Evolutionary conservation across 2,329 filamentous ascomycete genomes (phyloP).

Genomic region (Cryphonectria parasitica): DNA sequence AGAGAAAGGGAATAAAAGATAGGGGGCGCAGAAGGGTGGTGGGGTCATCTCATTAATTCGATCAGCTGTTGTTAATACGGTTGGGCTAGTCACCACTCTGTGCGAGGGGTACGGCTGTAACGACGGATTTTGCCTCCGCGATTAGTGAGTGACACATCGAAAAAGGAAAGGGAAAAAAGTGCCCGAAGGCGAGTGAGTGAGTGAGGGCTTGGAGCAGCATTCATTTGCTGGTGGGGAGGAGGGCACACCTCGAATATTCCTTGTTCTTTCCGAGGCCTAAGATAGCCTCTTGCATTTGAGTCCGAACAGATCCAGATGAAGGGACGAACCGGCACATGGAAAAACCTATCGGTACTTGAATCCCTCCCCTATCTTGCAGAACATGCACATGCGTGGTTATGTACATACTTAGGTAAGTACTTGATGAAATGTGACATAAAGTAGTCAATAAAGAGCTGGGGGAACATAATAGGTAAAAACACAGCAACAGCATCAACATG

Average conservation of each 20-base stretch:
- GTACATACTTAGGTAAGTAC: too few relatives aligned
- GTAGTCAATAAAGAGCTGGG: background rate
- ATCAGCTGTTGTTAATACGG: constrained; percentile 17
- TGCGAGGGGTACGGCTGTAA: constrained; percentile 1
- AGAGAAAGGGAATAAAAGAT: background rate
- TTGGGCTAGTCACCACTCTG: background rate
- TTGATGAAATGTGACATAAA: background rate
- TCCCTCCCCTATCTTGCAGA: background rate
- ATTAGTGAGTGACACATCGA: constrained; percentile 1
- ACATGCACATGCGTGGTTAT: background rate
- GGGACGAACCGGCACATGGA: background rate
- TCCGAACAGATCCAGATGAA: background rate
- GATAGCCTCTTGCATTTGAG: background rate
- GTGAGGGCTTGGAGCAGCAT: background rate
- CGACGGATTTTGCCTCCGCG: constrained; percentile 1
- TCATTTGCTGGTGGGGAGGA: background rate
- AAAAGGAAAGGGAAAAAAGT: background rate
- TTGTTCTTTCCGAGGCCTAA: background rate
- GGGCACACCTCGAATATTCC: background rate
- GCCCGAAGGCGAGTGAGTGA: background rate
- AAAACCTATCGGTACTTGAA: background rate
- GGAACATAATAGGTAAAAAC: background rate
- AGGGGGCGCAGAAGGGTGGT: constrained; percentile 9
- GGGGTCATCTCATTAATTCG: constrained; percentile 10
- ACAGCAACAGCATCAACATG: too few relatives aligned